phyloP scores from a whole-genome alignment of 1,284 basidiomycete species.

The Apiotrichum gamsii region DNA sequence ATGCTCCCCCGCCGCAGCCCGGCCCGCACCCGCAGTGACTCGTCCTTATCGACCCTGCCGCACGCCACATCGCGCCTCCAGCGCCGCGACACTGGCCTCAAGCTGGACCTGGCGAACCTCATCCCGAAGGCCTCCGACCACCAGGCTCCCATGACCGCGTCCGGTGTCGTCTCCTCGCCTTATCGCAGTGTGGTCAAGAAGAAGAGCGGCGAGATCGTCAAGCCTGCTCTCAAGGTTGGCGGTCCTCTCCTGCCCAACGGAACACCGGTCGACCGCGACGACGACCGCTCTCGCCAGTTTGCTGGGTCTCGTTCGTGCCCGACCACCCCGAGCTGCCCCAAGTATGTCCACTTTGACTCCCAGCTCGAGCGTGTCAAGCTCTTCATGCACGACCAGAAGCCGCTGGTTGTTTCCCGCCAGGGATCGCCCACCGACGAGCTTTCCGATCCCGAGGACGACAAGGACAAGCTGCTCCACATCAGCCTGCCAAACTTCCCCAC shows the following conservation, averaged over 20 bases:
- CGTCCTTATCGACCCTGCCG: conserved; percentile 22
- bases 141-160: conserved; percentile 17
- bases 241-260: conserved; percentile 47
- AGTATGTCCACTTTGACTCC: conserved; percentile 87
- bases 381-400: conserved; percentile 89
- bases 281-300: conserved; percentile 56
- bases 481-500: conserved; percentile 54
- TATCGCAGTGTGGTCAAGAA: conserved; percentile 57
- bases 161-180: conserved; percentile 28
- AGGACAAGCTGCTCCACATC: conserved; percentile 42
- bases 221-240: conserved; percentile 76
- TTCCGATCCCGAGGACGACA: conserved; percentile 66
- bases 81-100: conserved; percentile 42
- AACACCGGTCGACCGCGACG: conserved; percentile 49
- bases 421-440: conserved; percentile 78
- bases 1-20: conserved; percentile 29
- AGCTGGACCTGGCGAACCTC: conserved; percentile 44
- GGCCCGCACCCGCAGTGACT: conserved; percentile 29
- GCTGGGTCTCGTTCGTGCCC: conserved; percentile 60
- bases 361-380: conserved; percentile 83
- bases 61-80: background rate
- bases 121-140: conserved; percentile 17
- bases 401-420: conserved; percentile 81
- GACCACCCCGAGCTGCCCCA: conserved; percentile 61
- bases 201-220: conserved; percentile 87